Evolutionary conservation across 768 basidiomycete species (phyloP).

Genomic region (Chlorophyllum brunneum): DNA sequence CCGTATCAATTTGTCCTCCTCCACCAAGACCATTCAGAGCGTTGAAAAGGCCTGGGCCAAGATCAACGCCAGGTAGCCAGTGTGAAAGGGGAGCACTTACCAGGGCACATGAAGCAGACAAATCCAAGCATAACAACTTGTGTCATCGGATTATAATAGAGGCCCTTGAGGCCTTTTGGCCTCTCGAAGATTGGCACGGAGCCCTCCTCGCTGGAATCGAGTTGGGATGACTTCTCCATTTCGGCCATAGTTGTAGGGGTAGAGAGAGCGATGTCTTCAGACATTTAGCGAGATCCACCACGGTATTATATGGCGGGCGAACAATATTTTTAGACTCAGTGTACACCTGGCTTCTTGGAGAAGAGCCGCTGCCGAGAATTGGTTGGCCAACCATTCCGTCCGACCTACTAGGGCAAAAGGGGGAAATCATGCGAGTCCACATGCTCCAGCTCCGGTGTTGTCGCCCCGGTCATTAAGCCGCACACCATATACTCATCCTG

Average conservation of each 20-base stretch:
- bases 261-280: neutral
- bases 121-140: slow-evolving; percentile 65
- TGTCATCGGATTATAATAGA: slow-evolving; percentile 56
- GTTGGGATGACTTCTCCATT: slow-evolving; percentile 1
- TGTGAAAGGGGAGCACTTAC: slow-evolving; percentile 23
- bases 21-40: slow-evolving; percentile 76
- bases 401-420: neutral
- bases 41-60: slow-evolving; percentile 63
- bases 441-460: too few species aligned
- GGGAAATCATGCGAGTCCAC: neutral
- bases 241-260: slow-evolving; percentile 1
- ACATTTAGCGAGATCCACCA: neutral
- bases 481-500: too few species aligned
- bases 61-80: neutral
- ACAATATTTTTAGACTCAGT: neutral
- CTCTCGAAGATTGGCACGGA: slow-evolving; percentile 36
- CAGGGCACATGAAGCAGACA: slow-evolving; percentile 63
- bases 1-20: slow-evolving; percentile 66
- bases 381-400: neutral
- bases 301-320: neutral
- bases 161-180: slow-evolving; percentile 46
- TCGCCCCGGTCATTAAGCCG: too few species aligned
- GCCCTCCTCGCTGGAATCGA: slow-evolving; percentile 20
- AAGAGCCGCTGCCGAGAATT: neutral
- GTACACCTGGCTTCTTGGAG: slow-evolving; percentile 1